Evolutionary conservation across 1,284 basidiomycete genomes (phyloP).

Genomic region (Naganishia cerealis): DNA sequence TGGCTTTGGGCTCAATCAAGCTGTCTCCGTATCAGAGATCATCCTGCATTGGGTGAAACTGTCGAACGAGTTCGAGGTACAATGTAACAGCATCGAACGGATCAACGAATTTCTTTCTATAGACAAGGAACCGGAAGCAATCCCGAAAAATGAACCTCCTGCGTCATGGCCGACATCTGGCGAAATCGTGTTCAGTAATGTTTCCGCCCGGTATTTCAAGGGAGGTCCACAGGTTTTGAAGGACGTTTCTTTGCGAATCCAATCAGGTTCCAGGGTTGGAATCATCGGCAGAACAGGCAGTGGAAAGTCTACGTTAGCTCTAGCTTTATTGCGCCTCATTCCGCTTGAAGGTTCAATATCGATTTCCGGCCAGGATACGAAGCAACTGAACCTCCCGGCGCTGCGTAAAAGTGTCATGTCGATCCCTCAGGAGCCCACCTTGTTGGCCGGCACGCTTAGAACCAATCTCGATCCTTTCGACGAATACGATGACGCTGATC

Average conservation of each 20-base stretch:
- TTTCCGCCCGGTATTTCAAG: constrained; percentile 51
- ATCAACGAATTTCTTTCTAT: constrained; percentile 70
- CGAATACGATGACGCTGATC: constrained; percentile 65
- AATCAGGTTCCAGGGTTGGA: constrained; percentile 64
- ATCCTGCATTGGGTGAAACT: constrained; percentile 50
- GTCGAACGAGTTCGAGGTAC: constrained; percentile 55
- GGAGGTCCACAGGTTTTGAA: constrained; percentile 60
- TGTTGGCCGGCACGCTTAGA: constrained; percentile 64
- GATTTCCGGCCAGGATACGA: constrained; percentile 53
- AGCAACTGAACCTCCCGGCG: constrained; percentile 64
- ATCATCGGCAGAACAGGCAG: constrained; percentile 68
- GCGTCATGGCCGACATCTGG: constrained; percentile 78
- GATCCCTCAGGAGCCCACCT: constrained; percentile 62
- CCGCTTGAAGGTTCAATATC: constrained; percentile 57
- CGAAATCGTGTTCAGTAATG: constrained; percentile 62
- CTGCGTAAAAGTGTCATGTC: constrained; percentile 60
- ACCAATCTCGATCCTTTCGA: constrained; percentile 74
- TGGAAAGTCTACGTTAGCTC: constrained; percentile 63
- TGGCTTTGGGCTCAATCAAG: constrained; percentile 53
- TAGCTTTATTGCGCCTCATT: constrained; percentile 45
- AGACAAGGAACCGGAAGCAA: constrained; percentile 66
- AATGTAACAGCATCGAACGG: constrained; percentile 63
- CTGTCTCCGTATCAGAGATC: constrained; percentile 49
- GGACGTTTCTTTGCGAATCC: constrained; percentile 61
- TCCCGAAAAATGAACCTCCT: constrained; percentile 62